A percentile compares a stretch with the other conserved stretches of the same genome.
phyloP scores from a whole-genome alignment of 306 rosid genomes.

The Citrullus colocynthis region DNA sequence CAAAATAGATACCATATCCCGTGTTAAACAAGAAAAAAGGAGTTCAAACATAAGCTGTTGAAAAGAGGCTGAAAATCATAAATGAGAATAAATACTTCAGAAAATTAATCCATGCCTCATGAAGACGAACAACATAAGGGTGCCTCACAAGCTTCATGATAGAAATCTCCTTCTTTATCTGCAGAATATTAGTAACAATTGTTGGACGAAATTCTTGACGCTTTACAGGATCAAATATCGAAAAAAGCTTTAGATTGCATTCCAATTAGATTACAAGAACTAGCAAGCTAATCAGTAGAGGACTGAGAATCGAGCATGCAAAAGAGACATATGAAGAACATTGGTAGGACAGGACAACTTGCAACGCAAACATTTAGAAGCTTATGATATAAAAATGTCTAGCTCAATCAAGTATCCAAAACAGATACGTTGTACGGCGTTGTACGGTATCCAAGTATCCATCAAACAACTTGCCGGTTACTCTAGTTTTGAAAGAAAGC shows the following conservation, averaged over 20 bases:
- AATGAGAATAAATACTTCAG: neutral
- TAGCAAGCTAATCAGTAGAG: neutral
- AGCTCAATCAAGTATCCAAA: neutral
- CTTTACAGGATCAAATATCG: neutral
- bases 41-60: neutral
- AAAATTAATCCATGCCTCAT: constrained; percentile 46
- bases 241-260: neutral
- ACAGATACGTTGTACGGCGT: too few species aligned
- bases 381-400: neutral
- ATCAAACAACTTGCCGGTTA: neutral
- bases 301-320: neutral
- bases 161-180: constrained; percentile 87
- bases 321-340: neutral
- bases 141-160: constrained; percentile 91
- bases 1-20: constrained; percentile 7
- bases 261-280: neutral
- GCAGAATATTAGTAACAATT: constrained; percentile 14
- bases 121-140: constrained; percentile 71
- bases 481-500: neutral
- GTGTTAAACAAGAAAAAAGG: neutral
- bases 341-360: neutral
- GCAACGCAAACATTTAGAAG: neutral
- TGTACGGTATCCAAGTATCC: neutral
- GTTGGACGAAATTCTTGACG: neutral
- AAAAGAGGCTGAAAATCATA: neutral